Evolutionary conservation across 2,329 filamentous ascomycete species (phyloP), one percentile per base, ranked within the genome.

Genomic region (Colletotrichum sp.): DNA sequence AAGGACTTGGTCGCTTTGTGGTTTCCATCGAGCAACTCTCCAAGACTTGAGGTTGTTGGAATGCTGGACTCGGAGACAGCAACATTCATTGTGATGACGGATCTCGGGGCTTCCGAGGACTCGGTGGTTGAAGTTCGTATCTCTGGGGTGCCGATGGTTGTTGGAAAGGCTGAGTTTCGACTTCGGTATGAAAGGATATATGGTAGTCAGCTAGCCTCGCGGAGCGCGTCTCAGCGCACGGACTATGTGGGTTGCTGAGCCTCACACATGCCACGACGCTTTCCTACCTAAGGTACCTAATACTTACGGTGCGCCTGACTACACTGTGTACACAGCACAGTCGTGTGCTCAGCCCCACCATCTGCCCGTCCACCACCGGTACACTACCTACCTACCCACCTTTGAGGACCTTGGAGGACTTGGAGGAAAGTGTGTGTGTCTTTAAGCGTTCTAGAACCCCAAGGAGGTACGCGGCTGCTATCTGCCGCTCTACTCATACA

Each of bases 1-100:
- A 88, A 80, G 16, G 84, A 79, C 78, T 84, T 83, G 24, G 86
- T 81, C 77, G 82, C 81, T 77, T 84, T 86, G 24, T 85, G 85
- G 77, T 88, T 89, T 79, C 83, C 82, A 69, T 83, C 81, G 74
- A 88, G 81, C 30, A 88, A 81, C 4, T 77, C 73, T 77, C 85
- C 81, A n/a, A 88, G 81, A 78, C 79, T 79, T 73, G 82, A 79
- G 57, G 76, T 71, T 36, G 78, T 39, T 61, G 78, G 76, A 64
- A 78, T 77, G 14, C 7, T 60, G 59, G 60, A 24, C 72, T 79
- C 78, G 36, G 82, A 80, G 67, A 83, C 79, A 63, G 83, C 79
- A 65, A 83, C 82, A 81, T 81, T 81, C 67, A 61, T 61, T 21
- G 8, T 16, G 59, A 34, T 21, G 6, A 32, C 18, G 43, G 18